These are phyloP conservation scores for Pichia pseudocactophila DNA, from an alignment of 805 yeast species.

Conservation along the genomic window DNA sequence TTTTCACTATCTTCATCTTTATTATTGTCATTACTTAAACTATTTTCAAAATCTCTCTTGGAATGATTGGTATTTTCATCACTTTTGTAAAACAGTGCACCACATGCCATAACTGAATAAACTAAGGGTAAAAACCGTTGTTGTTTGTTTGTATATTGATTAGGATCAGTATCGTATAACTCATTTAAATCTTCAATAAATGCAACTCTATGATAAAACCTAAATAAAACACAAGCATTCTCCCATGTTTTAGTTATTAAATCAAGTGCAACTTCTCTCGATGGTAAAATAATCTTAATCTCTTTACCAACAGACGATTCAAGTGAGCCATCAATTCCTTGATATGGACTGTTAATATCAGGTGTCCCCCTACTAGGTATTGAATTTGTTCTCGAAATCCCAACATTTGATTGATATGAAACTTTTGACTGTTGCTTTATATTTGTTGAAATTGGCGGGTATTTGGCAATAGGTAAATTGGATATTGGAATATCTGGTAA, in stretches of 20 bases:
- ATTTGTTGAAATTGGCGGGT: constrained; percentile 9
- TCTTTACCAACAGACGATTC: constrained; percentile 35
- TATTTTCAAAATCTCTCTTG: constrained; percentile 1
- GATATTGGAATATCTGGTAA: constrained; percentile 28
- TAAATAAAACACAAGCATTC: constrained; percentile 74
- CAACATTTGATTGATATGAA: not conserved
- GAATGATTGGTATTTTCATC: constrained; percentile 27
- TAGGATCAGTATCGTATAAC: constrained; percentile 68
- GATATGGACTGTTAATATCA: constrained; percentile 12
- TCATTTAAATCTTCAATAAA: constrained; percentile 66
- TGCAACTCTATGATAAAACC: constrained; percentile 82
- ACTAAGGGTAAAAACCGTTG: constrained; percentile 69
- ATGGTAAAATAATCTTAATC: constrained; percentile 61
- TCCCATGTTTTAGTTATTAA: constrained; percentile 74
- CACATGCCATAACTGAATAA: constrained; percentile 83
- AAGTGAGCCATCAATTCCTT: constrained; percentile 31
- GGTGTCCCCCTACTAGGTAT: constrained; percentile 1
- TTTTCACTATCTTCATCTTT: constrained; percentile 21
- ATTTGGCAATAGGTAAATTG: constrained; percentile 16
- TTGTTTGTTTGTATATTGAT: constrained; percentile 61
- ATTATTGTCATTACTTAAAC: constrained; percentile 9
- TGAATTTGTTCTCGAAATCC: constrained; percentile 2
- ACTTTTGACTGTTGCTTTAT: not conserved
- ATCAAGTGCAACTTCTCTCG: constrained; percentile 61
- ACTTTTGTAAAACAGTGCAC: constrained; percentile 62